Conservation (phyloP, 768 basidiomycete species). For the Russula sp. region DNA sequence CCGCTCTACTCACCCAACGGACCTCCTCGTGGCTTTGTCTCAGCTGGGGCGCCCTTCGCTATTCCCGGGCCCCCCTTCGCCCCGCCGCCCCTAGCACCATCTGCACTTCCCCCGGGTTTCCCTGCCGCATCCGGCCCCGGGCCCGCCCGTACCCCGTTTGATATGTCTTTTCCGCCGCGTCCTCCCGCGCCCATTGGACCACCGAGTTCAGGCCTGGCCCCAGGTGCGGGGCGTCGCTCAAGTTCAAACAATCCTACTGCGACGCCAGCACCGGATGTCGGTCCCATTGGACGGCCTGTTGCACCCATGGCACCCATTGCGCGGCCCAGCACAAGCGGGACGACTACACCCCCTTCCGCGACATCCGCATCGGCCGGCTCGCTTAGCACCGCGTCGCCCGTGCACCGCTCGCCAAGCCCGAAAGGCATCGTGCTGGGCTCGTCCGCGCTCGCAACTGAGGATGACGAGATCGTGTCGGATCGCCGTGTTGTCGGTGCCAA, state of each 20-base stretch:
- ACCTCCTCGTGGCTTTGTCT: constrained; percentile 44
- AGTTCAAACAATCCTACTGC: constrained; percentile 54
- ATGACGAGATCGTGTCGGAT: constrained; percentile 69
- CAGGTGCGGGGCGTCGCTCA: constrained; percentile 45
- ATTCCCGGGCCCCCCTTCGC: constrained; percentile 43
- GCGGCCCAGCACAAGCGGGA: constrained; percentile 47
- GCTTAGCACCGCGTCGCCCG: constrained; percentile 49
- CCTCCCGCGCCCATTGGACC: constrained; percentile 56
- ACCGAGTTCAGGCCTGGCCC: constrained; percentile 47
- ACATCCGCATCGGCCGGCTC: constrained; percentile 31
- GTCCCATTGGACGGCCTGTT: constrained; percentile 40
- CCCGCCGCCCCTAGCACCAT: constrained; percentile 50
- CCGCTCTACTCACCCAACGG: constrained; percentile 46
- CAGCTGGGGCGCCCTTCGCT: constrained; percentile 50
- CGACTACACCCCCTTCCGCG: constrained; percentile 49
- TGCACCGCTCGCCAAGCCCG: constrained; percentile 50
- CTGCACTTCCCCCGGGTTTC: constrained; percentile 54
- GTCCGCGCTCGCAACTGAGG: constrained; percentile 72
- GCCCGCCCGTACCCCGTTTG: constrained; percentile 44
- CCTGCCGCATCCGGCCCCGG: constrained; percentile 38
- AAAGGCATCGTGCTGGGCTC: constrained; percentile 68
- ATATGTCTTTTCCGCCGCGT: constrained; percentile 46
- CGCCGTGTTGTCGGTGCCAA: constrained; percentile 32
- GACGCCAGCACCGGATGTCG: constrained; percentile 45
- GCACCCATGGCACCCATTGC: constrained; percentile 72